These are phyloP conservation scores for Tremella fuciformis DNA, from an alignment of 768 basidiomycete species.

Conservation along the genomic window DNA sequence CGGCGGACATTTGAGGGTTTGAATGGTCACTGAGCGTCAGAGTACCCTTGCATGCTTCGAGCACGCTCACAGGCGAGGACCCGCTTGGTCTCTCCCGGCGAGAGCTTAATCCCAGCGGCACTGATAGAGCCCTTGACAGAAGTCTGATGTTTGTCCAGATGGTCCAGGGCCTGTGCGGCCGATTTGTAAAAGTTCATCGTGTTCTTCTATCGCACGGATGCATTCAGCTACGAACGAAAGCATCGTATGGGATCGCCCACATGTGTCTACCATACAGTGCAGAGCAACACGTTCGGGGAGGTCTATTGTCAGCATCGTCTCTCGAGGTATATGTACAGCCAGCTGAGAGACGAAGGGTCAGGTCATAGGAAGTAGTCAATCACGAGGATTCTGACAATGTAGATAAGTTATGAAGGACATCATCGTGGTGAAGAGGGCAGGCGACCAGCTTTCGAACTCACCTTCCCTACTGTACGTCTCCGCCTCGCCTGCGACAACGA, in stretches of 20 bases:
- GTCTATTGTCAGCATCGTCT: neutral
- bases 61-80: conserved; percentile 47
- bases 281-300: neutral
- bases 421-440: too few relatives aligned
- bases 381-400: conserved; percentile 49
- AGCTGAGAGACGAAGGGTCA: neutral
- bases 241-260: conserved; percentile 2
- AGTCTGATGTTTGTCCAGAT: conserved; percentile 82
- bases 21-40: conserved; percentile 65
- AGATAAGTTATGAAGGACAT: conserved; percentile 45
- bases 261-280: neutral
- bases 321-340: neutral
- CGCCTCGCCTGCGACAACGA: too few relatives aligned
- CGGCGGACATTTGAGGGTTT: conserved; percentile 84
- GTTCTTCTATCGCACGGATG: neutral
- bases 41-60: conserved; percentile 2
- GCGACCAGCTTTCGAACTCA: too few relatives aligned
- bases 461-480: too few relatives aligned
- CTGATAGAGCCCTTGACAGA: conserved; percentile 82
- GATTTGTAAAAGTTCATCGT: conserved; percentile 94
- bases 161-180: conserved; percentile 76
- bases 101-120: conserved; percentile 51
- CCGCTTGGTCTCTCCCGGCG: conserved; percentile 45
- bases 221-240: conserved; percentile 4
- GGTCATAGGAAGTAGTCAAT: conserved; percentile 27